Base-by-base conservation (phyloP, 768 basidiomycete species). In the Amanita phalloides region DNA sequence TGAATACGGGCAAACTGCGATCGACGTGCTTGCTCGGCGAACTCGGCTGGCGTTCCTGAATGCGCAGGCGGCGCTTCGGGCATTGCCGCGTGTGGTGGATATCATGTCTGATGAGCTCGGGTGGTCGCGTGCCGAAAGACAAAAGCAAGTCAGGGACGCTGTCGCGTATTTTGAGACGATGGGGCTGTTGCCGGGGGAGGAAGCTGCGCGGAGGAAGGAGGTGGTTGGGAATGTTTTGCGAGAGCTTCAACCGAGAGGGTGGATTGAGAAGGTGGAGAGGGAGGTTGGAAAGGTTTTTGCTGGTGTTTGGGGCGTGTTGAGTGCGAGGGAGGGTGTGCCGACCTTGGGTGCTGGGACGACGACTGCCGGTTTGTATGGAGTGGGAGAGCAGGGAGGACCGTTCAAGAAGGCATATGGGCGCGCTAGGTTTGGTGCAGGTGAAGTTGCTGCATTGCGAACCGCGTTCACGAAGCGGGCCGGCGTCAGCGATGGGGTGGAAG, bases 1-100 rank as follows among this genome's bases (percentile, higher is more conserved):
- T 64, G 95, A 99, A 69, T 97, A 95, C 66, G 95, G 94, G 0
- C 78, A 81, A 53, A 93, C 86, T n/a, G 89, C 93, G 9, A 73
- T 86, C 53, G 95, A 99, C 66, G 87, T 98, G 58, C 81, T 98
- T 62, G 90, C 90, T 1, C 85, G 95, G 0, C 84, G 94, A 54
- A 87, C 88, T 8, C 86, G 95, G 14, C 76, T 99, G 26, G 84
- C 89, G 6, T 98, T 97, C 78, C 81, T 98, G 58, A 93, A 96
- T 64, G 86, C 83, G 0, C 84, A 85, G 53, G 87, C 86, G 1
- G 85, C 95, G 0, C 76, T 94, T 30, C 81, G 85, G 26, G 81
- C 86, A 0, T 81, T 99, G 47, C 93, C 94, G 2, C 76, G 77
- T 28, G 84, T 99, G 45, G 82, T 95, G 55, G 89, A 90, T 53